A percentile compares a stretch with the other conserved stretches of the same genome.
phyloP scores from a whole-genome alignment of 1,139 yeast species.

The Magnusiomyces suaveolens region DNA sequence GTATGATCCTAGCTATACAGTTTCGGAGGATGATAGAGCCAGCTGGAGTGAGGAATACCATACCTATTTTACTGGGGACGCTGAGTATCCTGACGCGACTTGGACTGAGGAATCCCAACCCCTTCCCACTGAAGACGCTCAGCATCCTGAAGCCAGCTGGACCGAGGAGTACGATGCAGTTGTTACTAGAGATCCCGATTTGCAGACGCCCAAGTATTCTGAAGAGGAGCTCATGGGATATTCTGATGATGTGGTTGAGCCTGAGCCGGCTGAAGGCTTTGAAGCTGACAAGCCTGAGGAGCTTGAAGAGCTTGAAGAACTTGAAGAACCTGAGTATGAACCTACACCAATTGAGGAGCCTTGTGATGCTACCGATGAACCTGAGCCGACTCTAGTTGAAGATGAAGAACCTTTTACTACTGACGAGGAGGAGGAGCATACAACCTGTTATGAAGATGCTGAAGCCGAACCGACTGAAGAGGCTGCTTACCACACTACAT shows the following conservation, averaged over 20 bases:
- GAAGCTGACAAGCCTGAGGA: neutral
- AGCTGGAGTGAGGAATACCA: too few relatives aligned
- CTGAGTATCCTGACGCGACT: neutral
- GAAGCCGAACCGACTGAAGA: neutral
- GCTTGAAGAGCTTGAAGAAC: neutral
- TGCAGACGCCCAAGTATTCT: neutral
- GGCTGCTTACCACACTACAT: neutral
- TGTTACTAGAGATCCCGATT: neutral
- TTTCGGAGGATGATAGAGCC: too few relatives aligned
- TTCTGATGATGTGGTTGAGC: too few relatives aligned
- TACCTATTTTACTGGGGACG: neutral
- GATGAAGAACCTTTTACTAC: neutral
- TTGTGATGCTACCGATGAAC: neutral
- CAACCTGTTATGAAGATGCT: neutral
- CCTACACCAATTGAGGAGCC: neutral
- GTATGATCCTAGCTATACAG: too few relatives aligned
- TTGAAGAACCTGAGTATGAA: neutral
- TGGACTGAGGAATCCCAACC: neutral
- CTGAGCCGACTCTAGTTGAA: neutral
- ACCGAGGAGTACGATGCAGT: neutral
- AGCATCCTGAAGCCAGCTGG: neutral
- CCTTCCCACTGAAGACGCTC: neutral
- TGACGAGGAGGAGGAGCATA: neutral
- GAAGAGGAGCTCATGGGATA: too few relatives aligned
- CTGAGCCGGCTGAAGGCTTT: too few relatives aligned